Base-by-base conservation (phyloP, 2,329 filamentous ascomycete species). In the Fusarium chuoi region DNA sequence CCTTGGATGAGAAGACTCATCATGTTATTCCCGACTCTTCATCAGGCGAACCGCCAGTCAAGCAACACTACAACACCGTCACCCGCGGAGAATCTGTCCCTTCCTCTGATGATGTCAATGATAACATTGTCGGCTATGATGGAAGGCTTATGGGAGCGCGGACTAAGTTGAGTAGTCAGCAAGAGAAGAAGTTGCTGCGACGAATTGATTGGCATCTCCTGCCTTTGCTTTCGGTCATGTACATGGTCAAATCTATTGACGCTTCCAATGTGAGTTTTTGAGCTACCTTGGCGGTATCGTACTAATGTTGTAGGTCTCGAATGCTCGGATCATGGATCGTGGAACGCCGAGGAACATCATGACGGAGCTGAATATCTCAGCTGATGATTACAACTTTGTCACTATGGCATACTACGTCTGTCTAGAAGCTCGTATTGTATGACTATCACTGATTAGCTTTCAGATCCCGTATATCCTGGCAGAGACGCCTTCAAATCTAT, bases 31-130 rank as follows among this genome's bases (percentile, higher is more conserved):
- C 51, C 2, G 51, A 55, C 35, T 55, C 35, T 1, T 41, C 35
- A 0, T 41, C 14, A 0, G 51, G 24, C 1, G 51, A 55, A 2
- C 35, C 35, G 3, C 51, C 35, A 0, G 8, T n/a, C 0, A 41
- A 55, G 4, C 35, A n/a, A 10, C 51, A 55, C 3, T 55, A 55
- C 35, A 55, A 55, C 4, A 55, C 35, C 20, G 35, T 41, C 10
- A 28, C 4, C 0, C 51, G 51, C 2, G 51, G 51, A n/a, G 35
- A 55, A 3, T n/a, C 35, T 14, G 1, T 41, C 4, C 51, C 7
- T 2, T 8, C 5, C 1, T 39, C 24, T 4, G 35, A 39, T 0
- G 51, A 41, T 8, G 0, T 41, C 1, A 13, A n/a, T 2, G 51
- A 14, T 4, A 28, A 30, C 0, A 55, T 55, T 0, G 11, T 41